Conservation (phyloP, 441 rosid genomes). For the Viola pubescens region DNA sequence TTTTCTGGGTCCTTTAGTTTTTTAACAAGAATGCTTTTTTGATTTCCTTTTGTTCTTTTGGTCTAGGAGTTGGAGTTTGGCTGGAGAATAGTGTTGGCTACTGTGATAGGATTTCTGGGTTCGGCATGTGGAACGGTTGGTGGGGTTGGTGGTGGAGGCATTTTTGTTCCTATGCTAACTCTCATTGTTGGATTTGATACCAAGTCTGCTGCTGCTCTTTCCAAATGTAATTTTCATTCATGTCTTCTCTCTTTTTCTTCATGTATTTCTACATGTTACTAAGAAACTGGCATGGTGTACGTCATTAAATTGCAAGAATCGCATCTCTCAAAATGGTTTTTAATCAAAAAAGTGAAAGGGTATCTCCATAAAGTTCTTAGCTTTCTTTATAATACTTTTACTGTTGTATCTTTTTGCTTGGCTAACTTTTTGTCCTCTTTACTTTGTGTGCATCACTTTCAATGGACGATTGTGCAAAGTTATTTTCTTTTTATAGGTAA, state of each 20-base stretch:
- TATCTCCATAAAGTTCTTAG: no score
- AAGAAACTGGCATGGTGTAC: no score
- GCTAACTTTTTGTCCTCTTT: not conserved
- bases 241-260: not conserved
- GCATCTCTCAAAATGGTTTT: no score
- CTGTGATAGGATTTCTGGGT: conserved; percentile 76
- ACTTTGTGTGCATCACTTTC: not conserved
- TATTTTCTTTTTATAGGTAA: not conserved
- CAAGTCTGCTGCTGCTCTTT: conserved; percentile 92
- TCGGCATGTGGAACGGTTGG: conserved; percentile 95
- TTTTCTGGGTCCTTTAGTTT: not conserved
- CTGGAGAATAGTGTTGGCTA: conserved; percentile 64
- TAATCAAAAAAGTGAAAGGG: no score
- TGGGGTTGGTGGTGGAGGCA: conserved; percentile 96
- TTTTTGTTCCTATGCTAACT: conserved; percentile 95
- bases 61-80: conserved; percentile 54
- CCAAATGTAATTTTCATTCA: conserved; percentile 51
- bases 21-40: not conserved
- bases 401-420: not conserved
- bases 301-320: no score
- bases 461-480: not conserved
- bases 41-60: conserved; percentile 2
- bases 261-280: not conserved
- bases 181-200: conserved; percentile 85
- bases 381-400: no score